These are phyloP conservation scores for Astrocystis sublimbata DNA, from an alignment of 495 filamentous ascomycete genomes.

Conservation along the genomic window DNA sequence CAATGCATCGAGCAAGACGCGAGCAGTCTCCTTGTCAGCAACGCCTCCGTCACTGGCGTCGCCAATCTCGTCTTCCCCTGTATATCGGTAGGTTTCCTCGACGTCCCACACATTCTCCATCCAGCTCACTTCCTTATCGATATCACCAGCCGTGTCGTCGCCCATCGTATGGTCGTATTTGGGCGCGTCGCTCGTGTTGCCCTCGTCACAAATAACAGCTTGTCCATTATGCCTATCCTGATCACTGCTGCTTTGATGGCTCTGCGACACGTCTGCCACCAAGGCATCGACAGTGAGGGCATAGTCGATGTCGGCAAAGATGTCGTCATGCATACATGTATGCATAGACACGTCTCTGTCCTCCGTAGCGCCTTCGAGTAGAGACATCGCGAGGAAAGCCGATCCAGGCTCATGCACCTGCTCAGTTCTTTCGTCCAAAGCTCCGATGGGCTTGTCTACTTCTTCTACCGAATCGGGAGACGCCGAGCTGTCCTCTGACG, in stretches of 20 bases:
- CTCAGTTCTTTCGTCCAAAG: background rate
- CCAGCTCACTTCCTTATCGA: conserved; percentile 27
- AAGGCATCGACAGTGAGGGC: background rate
- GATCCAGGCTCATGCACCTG: background rate
- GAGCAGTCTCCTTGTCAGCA: conserved; percentile 29
- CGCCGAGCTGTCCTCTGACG: conserved; percentile 32
- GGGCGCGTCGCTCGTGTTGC: background rate
- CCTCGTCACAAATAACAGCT: background rate
- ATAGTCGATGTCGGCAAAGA: conserved; percentile 15
- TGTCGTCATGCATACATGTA: conserved; percentile 6
- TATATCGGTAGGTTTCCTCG: conserved; percentile 19
- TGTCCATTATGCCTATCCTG: background rate
- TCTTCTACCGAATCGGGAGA: conserved; percentile 25
- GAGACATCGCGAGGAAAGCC: background rate
- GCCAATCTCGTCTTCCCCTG: conserved; percentile 6
- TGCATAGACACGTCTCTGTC: background rate
- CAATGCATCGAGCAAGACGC: conserved; percentile 29
- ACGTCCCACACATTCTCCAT: conserved; percentile 30
- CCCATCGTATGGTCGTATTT: conserved; percentile 16
- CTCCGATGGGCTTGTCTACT: background rate
- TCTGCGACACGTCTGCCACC: background rate
- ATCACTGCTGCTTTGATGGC: background rate
- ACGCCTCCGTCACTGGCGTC: conserved; percentile 1
- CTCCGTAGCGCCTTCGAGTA: background rate
- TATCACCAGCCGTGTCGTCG: conserved; percentile 11